Base-by-base conservation (phyloP, 768 basidiomycete genomes). In the Paxillus ammoniavirescens region DNA sequence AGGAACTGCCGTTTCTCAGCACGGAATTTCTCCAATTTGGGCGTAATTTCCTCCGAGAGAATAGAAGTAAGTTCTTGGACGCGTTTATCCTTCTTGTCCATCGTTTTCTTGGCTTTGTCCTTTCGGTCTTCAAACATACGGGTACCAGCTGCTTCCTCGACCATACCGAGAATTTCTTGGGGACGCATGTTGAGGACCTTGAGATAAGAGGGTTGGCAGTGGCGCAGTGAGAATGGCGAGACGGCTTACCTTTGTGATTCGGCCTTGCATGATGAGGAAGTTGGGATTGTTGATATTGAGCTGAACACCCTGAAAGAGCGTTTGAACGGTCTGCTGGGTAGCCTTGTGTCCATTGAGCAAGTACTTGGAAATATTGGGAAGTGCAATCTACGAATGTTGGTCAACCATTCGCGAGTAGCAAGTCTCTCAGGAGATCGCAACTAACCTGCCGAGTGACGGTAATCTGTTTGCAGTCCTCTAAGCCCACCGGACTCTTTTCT, bases 201-300 rank as follows among this genome's bases (percentile, higher is more conserved):
- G 30, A 26, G 49, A 36, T 7, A 37, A 17, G 28, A 15, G 40
- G 17, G 47, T 37, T 30, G 15, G 44, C 18, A 57, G 49, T 15
- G 37, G 15, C 9, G 21, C 8, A 36, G 18, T 14, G 13, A 36
- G 10, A 44, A 50, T 50, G 8, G 12, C 43, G 40, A 45, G 38
- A 9, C 18, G 23, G 61, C 71, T 38, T 31, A 90, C 95, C 76
- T 98, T 99, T 10, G 97, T 99, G 67, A 99, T 99, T 47, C 95
- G 91, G 28, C 97, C 96, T 72, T 99, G 97, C 96, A 98, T 98
- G 69, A 98, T 98, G 54, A 99, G 80, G 75, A 98, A 98, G 69
- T 98, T 98, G 42, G 97, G 97, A 71, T 98, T 98, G 74, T 98
- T 99, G 80, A 99, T 98, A 67, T 98, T 98, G 59, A 99, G 82